Percentiles rank a stretch among this genome's conserved stretches.
Evolutionary conservation across 2,329 filamentous ascomycete species (phyloP).

Genomic region (Proliferodiscus dingleyae): DNA sequence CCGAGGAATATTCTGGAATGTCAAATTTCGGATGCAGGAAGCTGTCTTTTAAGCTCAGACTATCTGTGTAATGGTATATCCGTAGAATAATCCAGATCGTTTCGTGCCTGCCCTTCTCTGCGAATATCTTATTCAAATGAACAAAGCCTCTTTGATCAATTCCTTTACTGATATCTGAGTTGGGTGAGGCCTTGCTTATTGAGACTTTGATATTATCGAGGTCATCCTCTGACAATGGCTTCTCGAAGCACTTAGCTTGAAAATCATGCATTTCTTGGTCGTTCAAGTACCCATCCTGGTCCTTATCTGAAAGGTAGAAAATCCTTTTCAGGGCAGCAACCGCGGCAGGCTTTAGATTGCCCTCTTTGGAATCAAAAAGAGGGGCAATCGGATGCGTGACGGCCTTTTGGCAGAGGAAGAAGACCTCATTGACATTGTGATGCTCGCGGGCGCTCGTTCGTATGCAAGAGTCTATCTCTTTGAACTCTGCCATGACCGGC

Average conservation of each 20-base stretch:
- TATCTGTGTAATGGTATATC: slow-evolving; percentile 95
- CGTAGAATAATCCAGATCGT: slow-evolving; percentile 97
- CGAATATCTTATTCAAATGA: slow-evolving; percentile 90
- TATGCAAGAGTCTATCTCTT: slow-evolving; percentile 98
- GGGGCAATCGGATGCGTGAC: slow-evolving; percentile 96
- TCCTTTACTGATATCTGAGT: slow-evolving; percentile 60
- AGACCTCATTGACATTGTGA: slow-evolving; percentile 90
- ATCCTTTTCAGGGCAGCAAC: slow-evolving; percentile 81
- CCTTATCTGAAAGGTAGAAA: slow-evolving; percentile 94
- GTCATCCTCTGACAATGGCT: slow-evolving; percentile 74
- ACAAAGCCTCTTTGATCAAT: slow-evolving; percentile 82
- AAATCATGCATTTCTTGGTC: slow-evolving; percentile 89
- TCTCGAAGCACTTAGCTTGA: slow-evolving; percentile 87
- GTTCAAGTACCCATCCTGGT: slow-evolving; percentile 88
- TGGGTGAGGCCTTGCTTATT: slow-evolving; percentile 64
- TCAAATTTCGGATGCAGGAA: slow-evolving; percentile 94
- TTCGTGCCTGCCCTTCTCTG: slow-evolving; percentile 94
- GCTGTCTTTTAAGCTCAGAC: slow-evolving; percentile 81
- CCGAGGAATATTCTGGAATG: slow-evolving; percentile 85
- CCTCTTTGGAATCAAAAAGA: slow-evolving; percentile 94
- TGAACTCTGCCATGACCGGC: slow-evolving; percentile 96
- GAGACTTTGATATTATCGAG: slow-evolving; percentile 87
- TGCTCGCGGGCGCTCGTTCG: slow-evolving; percentile 88
- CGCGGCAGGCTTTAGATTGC: slow-evolving; percentile 79
- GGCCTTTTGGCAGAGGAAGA: slow-evolving; percentile 97